Base-by-base conservation (phyloP, 108 stramenopile genomes). In the Fistulifera solaris region DNA sequence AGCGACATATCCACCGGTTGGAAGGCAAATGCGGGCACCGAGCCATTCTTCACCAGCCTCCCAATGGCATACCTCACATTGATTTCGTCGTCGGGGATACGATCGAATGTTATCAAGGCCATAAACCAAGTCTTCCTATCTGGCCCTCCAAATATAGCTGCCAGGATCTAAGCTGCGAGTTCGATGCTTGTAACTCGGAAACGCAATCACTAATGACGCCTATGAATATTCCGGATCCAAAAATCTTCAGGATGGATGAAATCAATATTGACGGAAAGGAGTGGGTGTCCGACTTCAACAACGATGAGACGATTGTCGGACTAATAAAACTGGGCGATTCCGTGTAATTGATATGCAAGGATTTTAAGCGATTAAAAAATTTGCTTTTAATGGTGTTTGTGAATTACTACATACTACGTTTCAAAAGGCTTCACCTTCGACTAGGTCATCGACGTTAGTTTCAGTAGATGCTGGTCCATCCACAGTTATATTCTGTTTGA, bases 11-110 rank as follows among this genome's bases (percentile, higher is more conserved):
- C 2, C 81, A 83, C 58, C 61, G 65, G 10, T 43, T 75, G 10
- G 66, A 71, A 48, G 77, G 77, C 14, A 66, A 77, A 31, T 83
- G 81, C 40, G 81, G 81, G 6, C 81, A 83, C 47, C 72, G 64
- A 38, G 75, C 81, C 0, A 75, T 83, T 43, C 50, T 83, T 27
- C 81, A 83, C 62, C 58, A 75, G 38, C 77, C 77, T 18, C 55
- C 62, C 31, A 66, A 67, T 58, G 76, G 72, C 2, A 55, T 25
- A 38, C 63, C 72, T 4, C 81, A 83, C 63, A 73, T 83, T 53
- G 81, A 83, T 52, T 83, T 83, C 54, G 70, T 83, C 3, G 74
- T 83, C 8, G 70, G 70, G n/a, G 64, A 76, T 25, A 74, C 63
- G 55, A 64, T 83, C 15, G 81, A 83, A 55, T 83, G 81, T 48